Evolutionary conservation across 345 rosid genomes (phyloP), one percentile per base, ranked within the genome.

Genomic region (Litchi chinensis): DNA sequence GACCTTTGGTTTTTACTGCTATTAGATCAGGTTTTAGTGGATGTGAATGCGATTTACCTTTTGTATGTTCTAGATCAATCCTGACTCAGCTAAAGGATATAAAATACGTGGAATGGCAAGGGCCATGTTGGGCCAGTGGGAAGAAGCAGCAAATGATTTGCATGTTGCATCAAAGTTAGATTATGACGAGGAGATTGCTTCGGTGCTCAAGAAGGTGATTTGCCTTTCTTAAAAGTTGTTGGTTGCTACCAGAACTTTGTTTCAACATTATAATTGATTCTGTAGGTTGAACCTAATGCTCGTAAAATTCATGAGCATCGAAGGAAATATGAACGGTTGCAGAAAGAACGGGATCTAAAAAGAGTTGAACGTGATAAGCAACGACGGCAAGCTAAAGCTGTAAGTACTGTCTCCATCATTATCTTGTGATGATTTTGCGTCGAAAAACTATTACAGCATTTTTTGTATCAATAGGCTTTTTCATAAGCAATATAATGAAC

Each of bases 51-150:
- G 16, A 22, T n/a, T 60, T 60, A 21, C 65, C 10, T 21, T 68
- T 83, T 79, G 0, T 69, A 41, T 79, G 70, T 77, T 83, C 48
- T 86, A 95, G 98, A 86, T 91, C 71, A 95, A 95, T 77, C 93
- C 95, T 44, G 92, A 95, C 85, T 92, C 92, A 22, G 98, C 98
- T 56, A 92, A 92, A 87, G 97, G 93, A 83, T 89, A 89, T 82
- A 95, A 95, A 90, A 81, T 87, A 74, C 86, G 91, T 77, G 98
- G 98, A 65, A 87, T 93, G 87, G 98, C 97, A 76, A 87, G 83
- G 79, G 91, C 92, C 71, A 80, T 89, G 90, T 80, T 95, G 76
- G 98, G 97, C 76, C 88, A 71, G 63, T 92, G 95, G 97, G 94
- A 90, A 83, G 91, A 85, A 65, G 93, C 98, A 57, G 94, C 92